Base-by-base conservation (phyloP, 257 asterid genomes). In the Nicotiana attenuata region DNA sequence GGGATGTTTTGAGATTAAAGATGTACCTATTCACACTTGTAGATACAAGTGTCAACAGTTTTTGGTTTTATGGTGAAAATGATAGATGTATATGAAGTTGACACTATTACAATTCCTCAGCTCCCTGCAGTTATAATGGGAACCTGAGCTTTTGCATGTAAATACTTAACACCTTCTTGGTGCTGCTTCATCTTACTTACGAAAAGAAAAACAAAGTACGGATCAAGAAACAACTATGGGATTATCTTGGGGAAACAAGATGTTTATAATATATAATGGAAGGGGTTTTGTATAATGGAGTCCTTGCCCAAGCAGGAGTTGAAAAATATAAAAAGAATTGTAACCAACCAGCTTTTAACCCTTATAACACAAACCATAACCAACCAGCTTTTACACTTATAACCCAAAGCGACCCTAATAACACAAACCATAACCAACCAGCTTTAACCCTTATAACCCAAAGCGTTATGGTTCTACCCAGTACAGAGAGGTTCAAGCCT, bases 401-500 rank as follows among this genome's bases (percentile, higher is more conserved):
- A 41, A 41, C 11, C 47, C 47, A 38, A 38, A 7, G 47, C 10
- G 47, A 11, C 17, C 5, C n/a, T 13, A 3, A 15, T 52, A 52
- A 52, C n/a, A 52, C 19, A 52, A 52, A 52, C 17, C 17, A 16
- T 52, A 52, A 52, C 57, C 57, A 52, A 52, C 57, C n/a, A 68
- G 77, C n/a, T 68, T 68, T 38, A 68, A 68, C n/a, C 57, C 56
- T 69, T 69, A 38, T 69, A 69, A 38, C 77, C 10, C 53, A 53
- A 10, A 68, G 29, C 20, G 19, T n/a, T 68, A n/a, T 38, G 56
- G 56, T 68, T 38, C 56, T 68, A 68, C 19, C 1, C 19, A 10
- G 55, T 17, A 19, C 35, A 31, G 77, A 69, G 33, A 68, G n/a
- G 77, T 10, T 38, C 20, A 69, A 38, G 77, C 77, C 77, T 69